Evolutionary conservation across 2,329 filamentous ascomycete species (phyloP), one percentile per base, ranked within the genome.

Genomic region (Juglanconis juglandina): DNA sequence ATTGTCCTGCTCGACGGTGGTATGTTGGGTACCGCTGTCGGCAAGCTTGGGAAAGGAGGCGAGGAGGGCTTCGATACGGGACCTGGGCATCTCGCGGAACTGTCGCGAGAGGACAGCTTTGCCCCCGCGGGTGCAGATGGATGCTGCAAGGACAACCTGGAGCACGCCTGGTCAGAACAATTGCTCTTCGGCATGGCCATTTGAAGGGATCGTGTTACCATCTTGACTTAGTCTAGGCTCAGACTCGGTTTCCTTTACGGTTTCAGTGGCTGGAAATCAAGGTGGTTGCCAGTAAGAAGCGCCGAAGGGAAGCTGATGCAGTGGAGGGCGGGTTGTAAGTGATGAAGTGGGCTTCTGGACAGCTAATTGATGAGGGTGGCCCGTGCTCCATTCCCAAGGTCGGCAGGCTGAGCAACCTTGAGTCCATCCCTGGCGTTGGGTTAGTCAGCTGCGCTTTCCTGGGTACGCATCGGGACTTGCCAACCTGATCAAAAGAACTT

Each of bases 31-130:
- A 63, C 93, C 91, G 64, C 91, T 92, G 76, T 97, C 93, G 71
- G 95, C 93, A 61, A 98, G 90, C 80, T 99, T 99, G 59, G 95
- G 96, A 73, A 99, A 97, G 9, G 94, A 96, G 66, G 96, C 95
- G 60, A 99, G 89, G 60, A 99, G 87, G 59, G 91, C 95, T 82
- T 99, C 96, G 72, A 99, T 93, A 73, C 96, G 87, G 53, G 96
- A 97, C 74, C 95, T 87, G 76, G 94, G 91, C 86, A 99, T 98
- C 80, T 98, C 94, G 69, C 94, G 88, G 77, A 99, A 99, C 79
- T 97, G 92, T 72, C 96, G 89, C 66, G 95, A 98, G 76, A 99
- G 89, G 72, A 99, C 93, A 77, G 94, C 91, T 83, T 99, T 99
- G 75, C 95, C 95, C 75, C 95, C 95, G 69, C 95, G 88, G 75